A percentile compares a stretch with the other conserved stretches of the same genome.
phyloP scores from a whole-genome alignment of 148 eudicot species.

The Nyssa sinensis region DNA sequence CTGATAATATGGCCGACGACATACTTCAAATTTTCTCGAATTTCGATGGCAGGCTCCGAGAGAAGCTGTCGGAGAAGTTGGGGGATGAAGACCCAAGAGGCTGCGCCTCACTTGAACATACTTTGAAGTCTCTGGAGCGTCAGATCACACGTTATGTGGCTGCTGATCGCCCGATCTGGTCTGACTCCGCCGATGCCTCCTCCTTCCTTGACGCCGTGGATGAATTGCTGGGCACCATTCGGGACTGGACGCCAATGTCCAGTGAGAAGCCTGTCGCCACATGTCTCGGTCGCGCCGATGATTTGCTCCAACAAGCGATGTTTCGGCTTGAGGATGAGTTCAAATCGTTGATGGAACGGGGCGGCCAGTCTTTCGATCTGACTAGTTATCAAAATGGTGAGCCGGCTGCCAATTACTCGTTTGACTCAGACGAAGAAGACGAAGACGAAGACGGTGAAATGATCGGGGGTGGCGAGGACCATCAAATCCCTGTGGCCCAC shows the following conservation, averaged over 20 bases:
- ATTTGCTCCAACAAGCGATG: slow-evolving; percentile 60
- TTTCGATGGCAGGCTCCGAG: slow-evolving; percentile 80
- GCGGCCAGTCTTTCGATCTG: slow-evolving; percentile 43
- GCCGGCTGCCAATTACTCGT: slow-evolving; percentile 14
- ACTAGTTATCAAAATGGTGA: slow-evolving; percentile 23
- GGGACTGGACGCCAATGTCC: slow-evolving; percentile 54
- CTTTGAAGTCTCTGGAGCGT: slow-evolving; percentile 41
- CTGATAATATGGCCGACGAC: slow-evolving; percentile 86
- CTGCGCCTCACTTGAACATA: slow-evolving; percentile 32
- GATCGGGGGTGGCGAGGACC: slow-evolving; percentile 26
- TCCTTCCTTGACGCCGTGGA: slow-evolving; percentile 54
- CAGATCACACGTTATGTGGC: slow-evolving; percentile 56
- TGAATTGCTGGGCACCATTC: slow-evolving; percentile 37
- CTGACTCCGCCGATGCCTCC: slow-evolving; percentile 40
- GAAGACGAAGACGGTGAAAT: slow-evolving; percentile 26
- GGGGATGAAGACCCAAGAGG: slow-evolving; percentile 20
- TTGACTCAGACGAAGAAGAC: slow-evolving; percentile 16
- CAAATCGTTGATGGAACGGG: slow-evolving; percentile 49
- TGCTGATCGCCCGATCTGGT: slow-evolving; percentile 57
- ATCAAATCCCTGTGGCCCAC: slow-evolving; percentile 72
- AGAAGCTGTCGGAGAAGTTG: slow-evolving; percentile 51
- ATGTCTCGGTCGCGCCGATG: slow-evolving; percentile 62
- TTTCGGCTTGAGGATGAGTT: slow-evolving; percentile 79
- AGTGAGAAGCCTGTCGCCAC: slow-evolving; percentile 40
- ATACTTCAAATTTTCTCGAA: slow-evolving; percentile 89